Evolutionary conservation across 768 basidiomycete genomes (phyloP).

Genomic region (Pleurotus salmoneostramineus): DNA sequence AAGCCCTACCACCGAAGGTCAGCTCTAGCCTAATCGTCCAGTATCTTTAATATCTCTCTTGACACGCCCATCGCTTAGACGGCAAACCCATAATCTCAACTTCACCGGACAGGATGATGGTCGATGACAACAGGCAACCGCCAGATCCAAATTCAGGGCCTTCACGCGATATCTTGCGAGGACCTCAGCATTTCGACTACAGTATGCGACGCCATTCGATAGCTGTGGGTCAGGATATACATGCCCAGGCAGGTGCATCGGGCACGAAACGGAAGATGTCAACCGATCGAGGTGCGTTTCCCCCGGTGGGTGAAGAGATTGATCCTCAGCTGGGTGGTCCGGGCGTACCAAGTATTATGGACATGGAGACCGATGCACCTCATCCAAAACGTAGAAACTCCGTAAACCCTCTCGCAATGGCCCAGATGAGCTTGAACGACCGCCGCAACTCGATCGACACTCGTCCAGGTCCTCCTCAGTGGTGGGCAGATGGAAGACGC

Average conservation of each 20-base stretch:
- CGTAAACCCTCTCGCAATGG: slow-evolving; percentile 73
- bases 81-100: slow-evolving; percentile 14
- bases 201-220: slow-evolving; percentile 72
- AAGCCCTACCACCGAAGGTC: slow-evolving; percentile 5
- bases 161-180: slow-evolving; percentile 23
- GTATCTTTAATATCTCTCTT: slow-evolving; percentile 14
- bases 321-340: slow-evolving; percentile 68
- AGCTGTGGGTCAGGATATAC: slow-evolving; percentile 50
- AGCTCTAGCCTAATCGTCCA: slow-evolving; percentile 5
- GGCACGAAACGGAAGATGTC: slow-evolving; percentile 87
- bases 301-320: slow-evolving; percentile 56
- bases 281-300: slow-evolving; percentile 49
- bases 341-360: slow-evolving; percentile 57
- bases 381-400: slow-evolving; percentile 84
- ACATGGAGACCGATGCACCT: slow-evolving; percentile 56
- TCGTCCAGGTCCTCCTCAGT: slow-evolving; percentile 40
- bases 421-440: slow-evolving; percentile 72
- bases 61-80: slow-evolving; percentile 15
- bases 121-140: slow-evolving; percentile 26
- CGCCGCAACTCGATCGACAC: slow-evolving; percentile 76
- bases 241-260: slow-evolving; percentile 33
- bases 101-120: slow-evolving; percentile 6
- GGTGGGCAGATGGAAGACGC: slow-evolving; percentile 66
- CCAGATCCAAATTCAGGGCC: slow-evolving; percentile 21
- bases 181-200: slow-evolving; percentile 58